phyloP scores from a whole-genome alignment of 2,329 filamentous ascomycete species.

The Ampelomyces quisqualis region DNA sequence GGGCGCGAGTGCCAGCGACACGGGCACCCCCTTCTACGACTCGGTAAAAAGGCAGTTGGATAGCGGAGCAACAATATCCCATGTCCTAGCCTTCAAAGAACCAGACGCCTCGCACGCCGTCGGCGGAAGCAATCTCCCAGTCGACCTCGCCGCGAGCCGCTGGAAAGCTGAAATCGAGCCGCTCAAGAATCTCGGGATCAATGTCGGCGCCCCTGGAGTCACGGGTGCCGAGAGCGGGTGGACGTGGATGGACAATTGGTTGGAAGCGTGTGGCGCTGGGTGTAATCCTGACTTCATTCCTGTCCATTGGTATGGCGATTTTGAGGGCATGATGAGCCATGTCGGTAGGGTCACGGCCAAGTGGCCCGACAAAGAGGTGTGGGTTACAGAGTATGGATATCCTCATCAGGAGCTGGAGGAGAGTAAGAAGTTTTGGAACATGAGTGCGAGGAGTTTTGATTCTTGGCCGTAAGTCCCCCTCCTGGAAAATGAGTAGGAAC shows the following conservation, averaged over 20 bases:
- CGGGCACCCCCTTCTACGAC: constrained; percentile 60
- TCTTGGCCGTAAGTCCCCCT: constrained; percentile 50
- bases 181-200: constrained; percentile 61
- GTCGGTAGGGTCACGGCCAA: constrained; percentile 60
- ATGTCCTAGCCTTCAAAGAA: constrained; percentile 78
- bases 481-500: not conserved
- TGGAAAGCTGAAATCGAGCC: constrained; percentile 75
- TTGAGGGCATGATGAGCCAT: constrained; percentile 66
- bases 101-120: constrained; percentile 60
- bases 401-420: constrained; percentile 55
- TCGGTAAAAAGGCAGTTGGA: constrained; percentile 59
- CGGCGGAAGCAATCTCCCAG: constrained; percentile 65
- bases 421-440: constrained; percentile 69
- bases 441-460: constrained; percentile 67
- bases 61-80: constrained; percentile 59
- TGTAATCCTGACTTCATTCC: constrained; percentile 55
- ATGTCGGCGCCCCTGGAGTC: constrained; percentile 69
- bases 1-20: constrained; percentile 54
- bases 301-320: constrained; percentile 62
- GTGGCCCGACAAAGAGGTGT: constrained; percentile 59
- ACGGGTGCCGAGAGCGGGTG: constrained; percentile 63
- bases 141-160: constrained; percentile 61
- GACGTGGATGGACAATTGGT: constrained; percentile 67
- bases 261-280: constrained; percentile 56
- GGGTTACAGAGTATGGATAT: constrained; percentile 77